These are phyloP conservation scores for Mucor piriformis DNA, from an alignment of 371 early-diverging fungal species.

Conservation along the genomic window DNA sequence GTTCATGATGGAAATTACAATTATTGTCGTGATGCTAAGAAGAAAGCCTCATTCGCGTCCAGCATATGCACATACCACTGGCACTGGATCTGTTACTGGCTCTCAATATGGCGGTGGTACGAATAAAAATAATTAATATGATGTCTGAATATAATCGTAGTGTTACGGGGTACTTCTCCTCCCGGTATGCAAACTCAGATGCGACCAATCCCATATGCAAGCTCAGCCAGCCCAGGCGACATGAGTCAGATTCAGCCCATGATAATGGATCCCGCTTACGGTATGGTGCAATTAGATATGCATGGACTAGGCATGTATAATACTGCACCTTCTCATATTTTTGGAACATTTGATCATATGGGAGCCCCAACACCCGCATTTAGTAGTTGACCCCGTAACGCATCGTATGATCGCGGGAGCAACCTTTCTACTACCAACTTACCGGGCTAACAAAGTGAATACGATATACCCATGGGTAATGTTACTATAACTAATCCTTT, in stretches of 20 bases:
- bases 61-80: not conserved
- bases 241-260: conserved; percentile 25
- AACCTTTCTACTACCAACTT: not conserved
- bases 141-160: conserved; percentile 13
- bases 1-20: conserved; percentile 28
- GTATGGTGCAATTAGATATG: conserved; percentile 2
- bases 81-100: conserved; percentile 17
- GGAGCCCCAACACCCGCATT: conserved; percentile 9
- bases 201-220: conserved; percentile 13
- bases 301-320: conserved; percentile 1
- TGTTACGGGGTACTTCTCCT: conserved; percentile 14
- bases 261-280: conserved; percentile 13
- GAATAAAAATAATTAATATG: conserved; percentile 3
- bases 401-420: conserved; percentile 8
- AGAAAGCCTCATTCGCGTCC: conserved; percentile 10
- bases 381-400: conserved; percentile 1
- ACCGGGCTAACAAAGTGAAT: conserved; percentile 6
- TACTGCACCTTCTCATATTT: conserved; percentile 4
- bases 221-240: conserved; percentile 6
- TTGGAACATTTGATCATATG: conserved; percentile 3
- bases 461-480: conserved; percentile 23
- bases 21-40: conserved; percentile 42
- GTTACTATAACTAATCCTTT: too few relatives aligned
- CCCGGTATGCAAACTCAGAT: conserved; percentile 6
- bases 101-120: conserved; percentile 23